Evolutionary conservation across 1,139 yeast genomes (phyloP).

Genomic region (Nakaseomyces bracarensis): DNA sequence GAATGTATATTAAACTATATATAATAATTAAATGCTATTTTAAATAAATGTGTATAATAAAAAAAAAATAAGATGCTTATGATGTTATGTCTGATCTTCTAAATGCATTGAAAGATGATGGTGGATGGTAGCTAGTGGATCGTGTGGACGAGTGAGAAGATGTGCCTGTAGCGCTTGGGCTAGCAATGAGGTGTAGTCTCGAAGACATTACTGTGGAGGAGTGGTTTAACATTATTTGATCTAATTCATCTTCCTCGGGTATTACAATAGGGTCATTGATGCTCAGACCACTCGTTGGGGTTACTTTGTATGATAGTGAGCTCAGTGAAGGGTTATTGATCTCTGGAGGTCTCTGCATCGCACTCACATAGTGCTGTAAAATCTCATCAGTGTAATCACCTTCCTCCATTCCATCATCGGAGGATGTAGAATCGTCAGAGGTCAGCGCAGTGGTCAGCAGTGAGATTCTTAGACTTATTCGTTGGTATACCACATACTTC

Average conservation of each 20-base stretch:
- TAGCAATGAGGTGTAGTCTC: not conserved
- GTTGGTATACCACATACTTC: slow-evolving; percentile 21
- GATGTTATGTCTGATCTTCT: not conserved
- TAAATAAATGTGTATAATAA: too few species aligned
- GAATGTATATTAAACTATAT: too few species aligned
- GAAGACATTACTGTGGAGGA: not conserved
- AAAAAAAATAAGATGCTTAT: too few species aligned
- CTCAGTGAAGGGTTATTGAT: not conserved
- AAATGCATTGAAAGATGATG: not conserved
- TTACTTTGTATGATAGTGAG: not conserved
- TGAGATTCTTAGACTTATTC: slow-evolving; percentile 27
- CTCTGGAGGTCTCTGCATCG: not conserved
- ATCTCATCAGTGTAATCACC: not conserved
- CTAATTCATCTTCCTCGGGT: not conserved
- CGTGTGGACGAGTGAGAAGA: not conserved
- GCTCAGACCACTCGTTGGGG: not conserved
- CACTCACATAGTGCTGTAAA: not conserved
- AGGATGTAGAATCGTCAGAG: slow-evolving; percentile 2
- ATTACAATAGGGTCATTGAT: not conserved
- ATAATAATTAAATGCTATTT: not conserved
- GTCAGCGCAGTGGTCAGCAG: slow-evolving; percentile 7
- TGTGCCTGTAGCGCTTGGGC: not conserved
- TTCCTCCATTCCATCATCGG: slow-evolving; percentile 2
- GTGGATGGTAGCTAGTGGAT: not conserved
- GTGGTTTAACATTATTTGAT: not conserved